Evolutionary conservation across 2,329 filamentous ascomycete species (phyloP).

Genomic region (Zymoseptoria crescenta): DNA sequence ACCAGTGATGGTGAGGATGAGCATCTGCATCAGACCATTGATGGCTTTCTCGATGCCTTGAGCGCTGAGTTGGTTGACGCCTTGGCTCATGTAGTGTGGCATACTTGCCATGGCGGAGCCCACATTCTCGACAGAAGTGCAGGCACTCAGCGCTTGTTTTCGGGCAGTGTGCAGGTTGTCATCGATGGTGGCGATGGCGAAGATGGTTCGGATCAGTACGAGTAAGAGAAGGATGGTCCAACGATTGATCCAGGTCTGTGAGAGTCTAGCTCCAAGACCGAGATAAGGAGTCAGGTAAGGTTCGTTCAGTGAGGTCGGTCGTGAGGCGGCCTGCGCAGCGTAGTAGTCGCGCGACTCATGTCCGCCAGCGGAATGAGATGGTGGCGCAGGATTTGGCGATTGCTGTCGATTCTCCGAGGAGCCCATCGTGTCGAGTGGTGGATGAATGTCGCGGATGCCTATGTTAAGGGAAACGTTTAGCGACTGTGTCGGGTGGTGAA

Average conservation of each 20-base stretch:
- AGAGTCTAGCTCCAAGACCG: slow-evolving; percentile 77
- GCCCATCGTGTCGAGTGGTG: slow-evolving; percentile 32
- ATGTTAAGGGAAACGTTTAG: background rate
- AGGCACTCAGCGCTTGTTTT: slow-evolving; percentile 75
- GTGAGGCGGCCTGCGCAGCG: slow-evolving; percentile 47
- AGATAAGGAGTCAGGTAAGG: slow-evolving; percentile 81
- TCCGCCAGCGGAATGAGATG: slow-evolving; percentile 53
- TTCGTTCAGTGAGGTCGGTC: slow-evolving; percentile 54
- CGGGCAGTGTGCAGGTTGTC: slow-evolving; percentile 69
- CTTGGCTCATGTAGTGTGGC: slow-evolving; percentile 86
- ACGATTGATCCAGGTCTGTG: slow-evolving; percentile 94
- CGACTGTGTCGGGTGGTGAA: background rate
- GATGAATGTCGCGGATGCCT: background rate
- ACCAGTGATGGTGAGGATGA: slow-evolving; percentile 70
- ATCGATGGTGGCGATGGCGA: slow-evolving; percentile 66
- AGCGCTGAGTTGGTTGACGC: slow-evolving; percentile 80
- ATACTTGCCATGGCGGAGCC: slow-evolving; percentile 96
- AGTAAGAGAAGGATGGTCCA: slow-evolving; percentile 90
- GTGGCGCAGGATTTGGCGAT: slow-evolving; percentile 47
- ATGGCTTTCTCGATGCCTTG: slow-evolving; percentile 73
- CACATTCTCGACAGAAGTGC: slow-evolving; percentile 83
- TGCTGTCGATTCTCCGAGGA: slow-evolving; percentile 47
- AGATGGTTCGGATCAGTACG: slow-evolving; percentile 70
- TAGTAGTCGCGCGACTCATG: slow-evolving; percentile 56
- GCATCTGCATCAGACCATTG: slow-evolving; percentile 67